Conservation (phyloP, 108 stramenopile species). For the Pseudonitzschia pungens region DNA sequence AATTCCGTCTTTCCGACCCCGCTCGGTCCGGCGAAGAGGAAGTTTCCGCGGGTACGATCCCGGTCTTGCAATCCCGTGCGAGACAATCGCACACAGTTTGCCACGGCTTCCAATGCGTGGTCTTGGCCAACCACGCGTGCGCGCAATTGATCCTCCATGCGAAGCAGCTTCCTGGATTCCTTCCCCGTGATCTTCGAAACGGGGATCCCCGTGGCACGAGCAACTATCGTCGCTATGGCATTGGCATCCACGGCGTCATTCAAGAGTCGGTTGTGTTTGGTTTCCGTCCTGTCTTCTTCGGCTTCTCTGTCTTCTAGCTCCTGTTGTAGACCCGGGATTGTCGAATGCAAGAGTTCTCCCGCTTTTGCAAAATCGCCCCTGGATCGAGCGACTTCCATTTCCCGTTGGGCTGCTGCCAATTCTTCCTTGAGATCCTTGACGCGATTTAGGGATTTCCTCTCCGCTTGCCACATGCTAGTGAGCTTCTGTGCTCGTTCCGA, state of each 20-base stretch:
- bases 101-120: slow-evolving; percentile 80
- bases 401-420: slow-evolving; percentile 63
- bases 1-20: slow-evolving; percentile 93
- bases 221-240: slow-evolving; percentile 81
- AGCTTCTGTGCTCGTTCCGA: slow-evolving; percentile 67
- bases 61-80: slow-evolving; percentile 85
- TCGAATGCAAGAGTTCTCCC: slow-evolving; percentile 67
- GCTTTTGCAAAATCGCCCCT: slow-evolving; percentile 63
- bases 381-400: slow-evolving; percentile 61
- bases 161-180: slow-evolving; percentile 84
- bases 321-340: slow-evolving; percentile 64
- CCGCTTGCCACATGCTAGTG: slow-evolving; percentile 57
- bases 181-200: slow-evolving; percentile 76
- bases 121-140: slow-evolving; percentile 89
- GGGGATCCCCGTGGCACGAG: slow-evolving; percentile 80
- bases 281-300: slow-evolving; percentile 37
- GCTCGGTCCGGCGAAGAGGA: slow-evolving; percentile 85
- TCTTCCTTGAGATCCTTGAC: slow-evolving; percentile 72
- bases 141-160: slow-evolving; percentile 84
- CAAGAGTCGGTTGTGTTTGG: slow-evolving; percentile 51
- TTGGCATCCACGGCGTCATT: slow-evolving; percentile 71
- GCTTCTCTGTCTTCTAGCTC: slow-evolving; percentile 69
- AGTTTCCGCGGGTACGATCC: slow-evolving; percentile 86
- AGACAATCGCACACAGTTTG: slow-evolving; percentile 86
- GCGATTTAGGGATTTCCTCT: slow-evolving; percentile 60